Conservation (phyloP, 1,139 yeast species). For the Pichia sp. region DNA sequence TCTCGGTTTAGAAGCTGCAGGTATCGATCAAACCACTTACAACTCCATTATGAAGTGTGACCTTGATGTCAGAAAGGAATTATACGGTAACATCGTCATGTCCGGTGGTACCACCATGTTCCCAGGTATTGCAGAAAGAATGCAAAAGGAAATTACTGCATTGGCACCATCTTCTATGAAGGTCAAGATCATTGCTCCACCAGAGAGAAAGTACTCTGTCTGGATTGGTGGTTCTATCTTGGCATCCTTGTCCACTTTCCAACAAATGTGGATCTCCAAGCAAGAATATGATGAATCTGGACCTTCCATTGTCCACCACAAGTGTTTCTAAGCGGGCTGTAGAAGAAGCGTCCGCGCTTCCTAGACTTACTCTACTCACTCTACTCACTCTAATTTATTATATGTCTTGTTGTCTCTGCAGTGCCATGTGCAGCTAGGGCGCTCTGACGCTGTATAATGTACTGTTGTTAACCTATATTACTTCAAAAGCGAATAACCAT, state of each 20-base stretch:
- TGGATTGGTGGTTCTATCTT: conserved; percentile 99
- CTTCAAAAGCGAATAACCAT: no score
- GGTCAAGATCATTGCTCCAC: conserved; percentile 99
- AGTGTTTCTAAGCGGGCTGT: conserved; percentile 77
- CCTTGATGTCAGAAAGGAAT: conserved; percentile 97
- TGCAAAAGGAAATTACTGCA: conserved; percentile 99
- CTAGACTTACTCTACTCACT: no score
- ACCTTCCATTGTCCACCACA: conserved; percentile 99
- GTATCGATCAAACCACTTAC: conserved; percentile 99
- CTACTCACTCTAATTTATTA: no score
- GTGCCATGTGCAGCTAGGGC: no score
- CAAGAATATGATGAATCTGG: conserved; percentile 99
- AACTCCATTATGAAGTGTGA: conserved; percentile 99
- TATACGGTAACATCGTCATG: conserved; percentile 98
- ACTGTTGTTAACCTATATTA: no score
- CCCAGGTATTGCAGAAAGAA: conserved; percentile 99
- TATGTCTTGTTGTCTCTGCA: no score
- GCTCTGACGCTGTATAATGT: no score
- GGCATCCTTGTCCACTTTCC: conserved; percentile 98
- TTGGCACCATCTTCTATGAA: conserved; percentile 99
- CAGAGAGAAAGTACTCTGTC: conserved; percentile 99
- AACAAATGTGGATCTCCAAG: conserved; percentile 99
- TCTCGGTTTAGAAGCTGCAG: conserved; percentile 96
- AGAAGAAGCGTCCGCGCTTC: no score
- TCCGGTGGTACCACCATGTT: conserved; percentile 99